phyloP scores from a whole-genome alignment of 495 filamentous ascomycete species.

The Evernia prunastri region DNA sequence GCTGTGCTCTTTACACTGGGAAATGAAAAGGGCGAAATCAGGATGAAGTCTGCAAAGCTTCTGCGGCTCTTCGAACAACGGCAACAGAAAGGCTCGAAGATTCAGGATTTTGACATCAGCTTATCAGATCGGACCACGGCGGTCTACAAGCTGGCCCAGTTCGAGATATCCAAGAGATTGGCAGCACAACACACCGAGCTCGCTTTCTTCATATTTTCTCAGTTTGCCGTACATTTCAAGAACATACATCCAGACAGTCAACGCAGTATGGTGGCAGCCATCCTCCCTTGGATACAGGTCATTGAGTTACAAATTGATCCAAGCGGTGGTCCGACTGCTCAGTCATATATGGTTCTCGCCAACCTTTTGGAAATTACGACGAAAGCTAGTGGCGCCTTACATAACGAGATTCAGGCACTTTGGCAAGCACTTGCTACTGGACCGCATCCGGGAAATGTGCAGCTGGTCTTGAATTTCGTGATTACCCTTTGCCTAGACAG shows the following conservation, averaged over 20 bases:
- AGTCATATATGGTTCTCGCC: constrained; percentile 90
- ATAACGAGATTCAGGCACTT: constrained; percentile 94
- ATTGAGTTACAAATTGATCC: constrained; percentile 94
- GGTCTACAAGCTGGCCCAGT: constrained; percentile 94
- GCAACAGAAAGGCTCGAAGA: constrained; percentile 75
- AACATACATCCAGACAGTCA: constrained; percentile 71
- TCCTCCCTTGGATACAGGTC: constrained; percentile 92
- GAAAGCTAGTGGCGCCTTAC: constrained; percentile 75
- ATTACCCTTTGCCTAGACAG: constrained; percentile 87
- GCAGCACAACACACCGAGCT: constrained; percentile 80
- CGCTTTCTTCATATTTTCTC: constrained; percentile 89
- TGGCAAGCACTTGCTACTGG: constrained; percentile 96
- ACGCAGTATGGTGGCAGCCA: constrained; percentile 87
- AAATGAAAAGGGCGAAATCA: constrained; percentile 77
- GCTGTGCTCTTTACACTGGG: constrained; percentile 86
- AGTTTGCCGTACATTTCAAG: constrained; percentile 88
- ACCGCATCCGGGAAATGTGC: constrained; percentile 89
- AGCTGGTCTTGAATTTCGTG: constrained; percentile 90
- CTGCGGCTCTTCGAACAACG: constrained; percentile 78
- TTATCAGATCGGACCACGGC: constrained; percentile 97
- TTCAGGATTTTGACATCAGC: constrained; percentile 96
- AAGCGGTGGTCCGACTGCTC: constrained; percentile 79
- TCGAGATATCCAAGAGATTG: constrained; percentile 88
- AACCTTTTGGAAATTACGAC: constrained; percentile 97
- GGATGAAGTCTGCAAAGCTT: constrained; percentile 81